Evolutionary conservation across 768 basidiomycete genomes (phyloP).

Genomic region (Mycena vitilis): DNA sequence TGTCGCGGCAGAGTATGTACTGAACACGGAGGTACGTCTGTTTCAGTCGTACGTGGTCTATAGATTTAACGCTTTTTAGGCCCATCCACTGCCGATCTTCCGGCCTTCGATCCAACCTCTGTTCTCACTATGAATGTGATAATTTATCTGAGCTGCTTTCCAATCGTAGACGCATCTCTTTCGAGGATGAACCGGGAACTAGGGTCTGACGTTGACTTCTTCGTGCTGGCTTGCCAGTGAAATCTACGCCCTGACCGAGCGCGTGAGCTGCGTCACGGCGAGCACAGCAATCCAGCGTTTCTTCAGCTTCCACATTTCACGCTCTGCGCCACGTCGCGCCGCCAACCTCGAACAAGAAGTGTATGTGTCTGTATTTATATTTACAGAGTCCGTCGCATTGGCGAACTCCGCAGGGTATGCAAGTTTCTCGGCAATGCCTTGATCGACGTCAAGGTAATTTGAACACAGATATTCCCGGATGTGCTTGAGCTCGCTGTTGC

Average conservation of each 20-base stretch:
- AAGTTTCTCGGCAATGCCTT: no score
- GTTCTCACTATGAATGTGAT: neutral
- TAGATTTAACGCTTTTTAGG: conserved; percentile 47
- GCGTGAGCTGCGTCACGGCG: conserved; percentile 2
- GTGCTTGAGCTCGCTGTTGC: no score
- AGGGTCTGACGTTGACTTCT: no score
- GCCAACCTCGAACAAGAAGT: conserved; percentile 19
- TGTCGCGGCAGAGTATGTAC: conserved; percentile 65
- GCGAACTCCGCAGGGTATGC: no score
- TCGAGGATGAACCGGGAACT: no score
- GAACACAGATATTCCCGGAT: no score
- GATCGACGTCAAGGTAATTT: no score
- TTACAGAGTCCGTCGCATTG: no score
- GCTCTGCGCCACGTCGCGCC: conserved; percentile 19
- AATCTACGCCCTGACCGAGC: no score
- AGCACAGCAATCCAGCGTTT: neutral
- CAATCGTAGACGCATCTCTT: no score
- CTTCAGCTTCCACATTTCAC: neutral
- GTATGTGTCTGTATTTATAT: neutral
- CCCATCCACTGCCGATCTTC: conserved; percentile 76
- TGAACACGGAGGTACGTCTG: conserved; percentile 78
- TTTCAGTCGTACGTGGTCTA: no score
- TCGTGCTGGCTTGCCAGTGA: no score
- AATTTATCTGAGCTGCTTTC: neutral
- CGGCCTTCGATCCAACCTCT: conserved; percentile 60